Evolutionary conservation across 805 yeast species (phyloP), one percentile per base, ranked within the genome.

Genomic region (Saturnispora saitoi): DNA sequence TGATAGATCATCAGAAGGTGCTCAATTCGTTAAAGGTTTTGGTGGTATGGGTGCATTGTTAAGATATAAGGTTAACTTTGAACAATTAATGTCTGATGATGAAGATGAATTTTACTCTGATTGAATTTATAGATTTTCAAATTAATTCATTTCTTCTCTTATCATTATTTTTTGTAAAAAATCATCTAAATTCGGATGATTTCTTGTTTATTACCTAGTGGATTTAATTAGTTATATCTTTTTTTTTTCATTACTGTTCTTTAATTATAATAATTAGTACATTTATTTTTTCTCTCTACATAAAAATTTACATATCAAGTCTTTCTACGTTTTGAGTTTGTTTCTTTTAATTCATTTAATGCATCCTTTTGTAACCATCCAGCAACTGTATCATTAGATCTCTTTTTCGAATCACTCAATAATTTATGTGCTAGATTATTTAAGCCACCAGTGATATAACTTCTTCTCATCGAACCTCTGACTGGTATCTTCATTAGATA

Each of bases 41-140:
- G 99, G 99, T 84, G 99, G 99, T 72, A 79, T 93, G 57, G 99
- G 99, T 68, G 97, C 96, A 50, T 67, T 93, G 59, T 74, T 93
- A 67, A 88, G 99, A 73, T 93, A 93, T 71, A 89, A 89, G 70
- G 93, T 93, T 59, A 93, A 93, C 73, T 93, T 93, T 62, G 99
- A 93, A 68, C 97, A 89, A 74, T 78, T 93, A 64, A 85, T 73
- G 47, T 95, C 88, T 47, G 97, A 87, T 49, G 75, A 81, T 51
- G 95, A 87, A 55, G 97, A 90, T 63, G 89, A 81, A 67, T 84
- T 79, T 61, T 55, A 46, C 32, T 75, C 75, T 59, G 80, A 73
- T 66, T 69, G 66, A 43, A 34, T 34, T 4, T 34, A 8, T 34
- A 34, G n/a, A 34, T 34, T 34, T 12, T 19, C 17, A 34, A 17